Percentiles rank a stretch among this genome's conserved stretches.
These are phyloP conservation scores for Podaxis rugospora DNA, from an alignment of 768 basidiomycete genomes.

Conservation along the genomic window DNA sequence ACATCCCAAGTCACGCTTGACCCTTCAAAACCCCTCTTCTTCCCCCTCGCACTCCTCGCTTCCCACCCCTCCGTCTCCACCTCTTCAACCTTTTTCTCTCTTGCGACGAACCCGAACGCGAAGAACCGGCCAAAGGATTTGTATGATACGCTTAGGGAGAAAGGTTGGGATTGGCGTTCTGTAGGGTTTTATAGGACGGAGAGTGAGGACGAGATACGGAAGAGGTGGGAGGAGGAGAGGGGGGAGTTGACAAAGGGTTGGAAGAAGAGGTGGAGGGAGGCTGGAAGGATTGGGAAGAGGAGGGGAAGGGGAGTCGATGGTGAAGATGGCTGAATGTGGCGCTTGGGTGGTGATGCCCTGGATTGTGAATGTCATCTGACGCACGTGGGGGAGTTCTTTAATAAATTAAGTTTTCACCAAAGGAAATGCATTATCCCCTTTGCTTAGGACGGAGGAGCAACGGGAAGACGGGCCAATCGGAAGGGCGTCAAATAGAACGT, in stretches of 20 bases:
- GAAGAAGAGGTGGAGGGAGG: slow-evolving; percentile 76
- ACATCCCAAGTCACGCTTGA: slow-evolving; percentile 35
- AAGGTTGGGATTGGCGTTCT: slow-evolving; percentile 43
- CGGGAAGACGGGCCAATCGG: not conserved
- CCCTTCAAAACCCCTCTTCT: slow-evolving; percentile 56
- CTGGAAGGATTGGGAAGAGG: slow-evolving; percentile 57
- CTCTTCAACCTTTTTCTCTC: not conserved
- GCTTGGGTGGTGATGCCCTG: no score
- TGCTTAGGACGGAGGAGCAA: not conserved
- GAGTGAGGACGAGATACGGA: slow-evolving; percentile 56
- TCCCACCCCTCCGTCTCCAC: not conserved
- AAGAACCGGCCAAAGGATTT: slow-evolving; percentile 39
- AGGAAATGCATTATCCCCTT: no score
- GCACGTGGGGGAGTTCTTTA: no score
- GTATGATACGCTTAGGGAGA: slow-evolving; percentile 44
- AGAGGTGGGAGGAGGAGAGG: slow-evolving; percentile 68
- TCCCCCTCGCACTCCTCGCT: slow-evolving; percentile 35
- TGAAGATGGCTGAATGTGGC: slow-evolving; percentile 11
- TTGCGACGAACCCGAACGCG: slow-evolving; percentile 8
- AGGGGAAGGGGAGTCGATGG: slow-evolving; percentile 40
- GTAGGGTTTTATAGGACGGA: slow-evolving; percentile 46
- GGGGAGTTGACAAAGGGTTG: slow-evolving; percentile 67
- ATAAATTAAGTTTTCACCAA: no score
- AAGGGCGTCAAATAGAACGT: not conserved
- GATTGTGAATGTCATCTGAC: no score